Percentiles rank a stretch among this genome's conserved stretches.
These are phyloP conservation scores for Ceratobasidium sp. DNA, from an alignment of 1,284 basidiomycete genomes.

Conservation along the genomic window DNA sequence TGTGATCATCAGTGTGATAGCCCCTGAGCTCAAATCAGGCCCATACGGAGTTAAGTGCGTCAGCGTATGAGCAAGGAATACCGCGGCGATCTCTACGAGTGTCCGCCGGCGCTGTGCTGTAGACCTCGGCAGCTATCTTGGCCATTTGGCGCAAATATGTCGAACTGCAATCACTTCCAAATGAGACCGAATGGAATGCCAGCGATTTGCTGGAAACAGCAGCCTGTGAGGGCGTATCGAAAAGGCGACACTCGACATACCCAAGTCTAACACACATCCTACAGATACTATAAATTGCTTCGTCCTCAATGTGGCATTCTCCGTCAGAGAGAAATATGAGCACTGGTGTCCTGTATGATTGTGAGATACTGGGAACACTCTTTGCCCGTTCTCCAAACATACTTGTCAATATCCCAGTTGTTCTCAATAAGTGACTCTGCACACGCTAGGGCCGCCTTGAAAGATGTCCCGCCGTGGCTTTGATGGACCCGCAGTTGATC, in stretches of 20 bases:
- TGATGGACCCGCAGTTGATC: slow-evolving; percentile 53
- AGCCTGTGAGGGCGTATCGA: not conserved
- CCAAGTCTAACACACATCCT: slow-evolving; percentile 58
- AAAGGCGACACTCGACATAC: slow-evolving; percentile 50
- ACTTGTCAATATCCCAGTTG: slow-evolving; percentile 63
- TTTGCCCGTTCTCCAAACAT: slow-evolving; percentile 57
- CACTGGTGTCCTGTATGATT: slow-evolving; percentile 58
- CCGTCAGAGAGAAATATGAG: slow-evolving; percentile 69
- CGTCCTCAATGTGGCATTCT: slow-evolving; percentile 57
- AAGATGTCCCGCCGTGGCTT: slow-evolving; percentile 59
- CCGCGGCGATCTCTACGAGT: slow-evolving; percentile 53
- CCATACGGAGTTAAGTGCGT: slow-evolving; percentile 63
- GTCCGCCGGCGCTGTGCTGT: slow-evolving; percentile 58
- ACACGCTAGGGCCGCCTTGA: slow-evolving; percentile 54
- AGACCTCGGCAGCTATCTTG: slow-evolving; percentile 60
- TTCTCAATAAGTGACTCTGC: slow-evolving; percentile 56
- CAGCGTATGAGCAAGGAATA: slow-evolving; percentile 59
- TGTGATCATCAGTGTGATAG: not conserved
- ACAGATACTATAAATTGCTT: slow-evolving; percentile 57
- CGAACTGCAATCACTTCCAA: slow-evolving; percentile 54
- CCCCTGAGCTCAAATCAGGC: not conserved
- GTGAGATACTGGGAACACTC: not conserved
- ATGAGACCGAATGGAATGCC: slow-evolving; percentile 66
- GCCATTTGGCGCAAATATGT: slow-evolving; percentile 60
- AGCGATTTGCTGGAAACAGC: slow-evolving; percentile 58